Conservation (phyloP, 345 rosid species). For the Sisymbrium altissimum region DNA sequence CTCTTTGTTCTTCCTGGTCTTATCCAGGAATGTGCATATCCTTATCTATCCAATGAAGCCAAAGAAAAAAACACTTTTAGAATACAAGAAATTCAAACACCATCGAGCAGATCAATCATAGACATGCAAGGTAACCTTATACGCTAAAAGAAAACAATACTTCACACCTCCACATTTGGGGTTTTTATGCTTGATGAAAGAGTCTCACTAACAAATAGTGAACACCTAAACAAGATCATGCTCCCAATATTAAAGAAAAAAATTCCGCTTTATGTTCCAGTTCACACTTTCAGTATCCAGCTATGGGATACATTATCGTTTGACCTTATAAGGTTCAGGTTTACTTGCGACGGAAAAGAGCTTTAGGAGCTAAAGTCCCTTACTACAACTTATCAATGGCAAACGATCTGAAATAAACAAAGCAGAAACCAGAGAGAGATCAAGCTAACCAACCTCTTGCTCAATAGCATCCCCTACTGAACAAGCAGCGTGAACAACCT, state of each 20-base stretch:
- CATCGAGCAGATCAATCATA: constrained; percentile 3
- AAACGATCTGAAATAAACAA: constrained; percentile 3
- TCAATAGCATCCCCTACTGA: constrained; percentile 84
- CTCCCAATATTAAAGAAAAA: not conserved
- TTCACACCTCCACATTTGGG: not conserved
- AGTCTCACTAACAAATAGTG: not conserved
- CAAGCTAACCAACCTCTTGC: constrained; percentile 66
- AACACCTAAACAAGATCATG: not conserved
- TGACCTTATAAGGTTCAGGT: not conserved
- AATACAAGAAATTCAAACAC: constrained; percentile 9
- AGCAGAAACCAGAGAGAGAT: constrained; percentile 11
- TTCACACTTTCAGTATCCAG: constrained; percentile 8
- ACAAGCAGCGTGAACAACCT: constrained; percentile 75
- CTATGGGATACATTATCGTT: not conserved
- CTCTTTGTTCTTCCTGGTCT: constrained; percentile 62
- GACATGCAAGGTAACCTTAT: not conserved
- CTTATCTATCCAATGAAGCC: constrained; percentile 48
- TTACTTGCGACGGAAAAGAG: not conserved
- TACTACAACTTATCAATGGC: not conserved
- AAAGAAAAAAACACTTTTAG: not conserved
- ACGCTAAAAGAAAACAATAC: constrained; percentile 1
- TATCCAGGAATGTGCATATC: constrained; percentile 73
- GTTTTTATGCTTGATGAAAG: not conserved
- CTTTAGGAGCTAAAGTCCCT: not conserved
- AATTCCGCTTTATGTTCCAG: not conserved